Conservation (phyloP, 768 basidiomycete genomes). For the Favolaschia claudopus region DNA sequence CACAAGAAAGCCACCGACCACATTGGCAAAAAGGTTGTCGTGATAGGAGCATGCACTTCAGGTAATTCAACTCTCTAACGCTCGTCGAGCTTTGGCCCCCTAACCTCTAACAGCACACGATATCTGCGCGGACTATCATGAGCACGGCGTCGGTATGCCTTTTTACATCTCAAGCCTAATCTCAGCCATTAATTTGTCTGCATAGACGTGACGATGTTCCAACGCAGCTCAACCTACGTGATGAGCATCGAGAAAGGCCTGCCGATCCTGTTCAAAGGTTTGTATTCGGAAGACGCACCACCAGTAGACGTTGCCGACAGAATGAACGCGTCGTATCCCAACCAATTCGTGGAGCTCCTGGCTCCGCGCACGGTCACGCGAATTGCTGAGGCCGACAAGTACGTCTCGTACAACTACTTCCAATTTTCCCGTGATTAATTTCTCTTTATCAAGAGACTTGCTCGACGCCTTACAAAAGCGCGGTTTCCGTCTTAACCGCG, state of each 20-base stretch:
- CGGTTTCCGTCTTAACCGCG: conserved; percentile 64
- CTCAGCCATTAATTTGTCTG: too few species aligned
- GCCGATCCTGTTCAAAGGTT: conserved; percentile 35
- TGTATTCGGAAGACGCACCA: conserved; percentile 57
- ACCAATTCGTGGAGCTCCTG: conserved; percentile 44
- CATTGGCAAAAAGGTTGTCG: conserved; percentile 72
- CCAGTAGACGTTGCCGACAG: conserved; percentile 60
- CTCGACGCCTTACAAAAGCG: conserved; percentile 62
- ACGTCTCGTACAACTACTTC: conserved; percentile 19
- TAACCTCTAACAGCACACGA: conserved; percentile 46
- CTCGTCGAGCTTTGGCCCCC: neutral
- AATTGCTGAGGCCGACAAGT: conserved; percentile 67
- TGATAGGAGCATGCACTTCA: conserved; percentile 70
- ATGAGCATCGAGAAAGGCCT: conserved; percentile 56
- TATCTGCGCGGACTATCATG: conserved; percentile 49
- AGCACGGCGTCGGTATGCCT: conserved; percentile 50
- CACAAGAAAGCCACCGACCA: conserved; percentile 66
- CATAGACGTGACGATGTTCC: conserved; percentile 67
- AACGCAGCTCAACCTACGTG: conserved; percentile 66
- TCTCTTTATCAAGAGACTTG: conserved; percentile 42
- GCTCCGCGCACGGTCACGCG: conserved; percentile 42
- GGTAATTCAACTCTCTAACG: conserved; percentile 27
- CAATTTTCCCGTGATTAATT: neutral
- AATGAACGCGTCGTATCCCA: conserved; percentile 55
- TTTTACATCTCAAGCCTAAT: neutral